A percentile compares a stretch with the other conserved stretches of the same genome.
These are phyloP conservation scores for Didymosphaeria variabile DNA, from an alignment of 2,329 filamentous ascomycete genomes.

Conservation along the genomic window DNA sequence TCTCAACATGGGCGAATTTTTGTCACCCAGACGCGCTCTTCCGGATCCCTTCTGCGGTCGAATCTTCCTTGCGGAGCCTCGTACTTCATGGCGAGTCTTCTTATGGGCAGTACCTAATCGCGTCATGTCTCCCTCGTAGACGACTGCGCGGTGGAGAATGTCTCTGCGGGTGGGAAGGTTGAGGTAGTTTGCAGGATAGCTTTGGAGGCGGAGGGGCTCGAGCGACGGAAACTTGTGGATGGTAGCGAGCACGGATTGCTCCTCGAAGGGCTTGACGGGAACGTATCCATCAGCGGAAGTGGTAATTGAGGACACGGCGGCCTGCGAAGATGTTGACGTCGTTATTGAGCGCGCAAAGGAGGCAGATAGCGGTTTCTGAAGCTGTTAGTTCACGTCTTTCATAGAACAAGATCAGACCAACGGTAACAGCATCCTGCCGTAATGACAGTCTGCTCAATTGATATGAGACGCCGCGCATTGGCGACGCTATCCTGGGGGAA, in stretches of 20 bases:
- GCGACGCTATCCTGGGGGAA: constrained; percentile 48
- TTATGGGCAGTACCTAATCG: constrained; percentile 75
- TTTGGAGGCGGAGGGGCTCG: constrained; percentile 80
- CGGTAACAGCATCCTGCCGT: constrained; percentile 50
- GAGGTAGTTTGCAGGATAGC: constrained; percentile 84
- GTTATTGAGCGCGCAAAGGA: constrained; percentile 41
- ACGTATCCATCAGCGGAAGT: constrained; percentile 52
- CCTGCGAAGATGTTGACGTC: constrained; percentile 64
- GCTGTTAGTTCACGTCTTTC: constrained; percentile 43
- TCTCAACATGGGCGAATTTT: constrained; percentile 80
- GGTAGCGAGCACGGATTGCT: constrained; percentile 75
- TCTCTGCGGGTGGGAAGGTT: constrained; percentile 87
- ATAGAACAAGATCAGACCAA: constrained; percentile 53
- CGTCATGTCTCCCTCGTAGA: constrained; percentile 90
- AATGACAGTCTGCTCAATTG: constrained; percentile 41
- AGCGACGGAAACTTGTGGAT: constrained; percentile 90
- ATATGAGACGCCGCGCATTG: constrained; percentile 46
- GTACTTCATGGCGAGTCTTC: constrained; percentile 73
- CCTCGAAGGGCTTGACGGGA: constrained; percentile 41
- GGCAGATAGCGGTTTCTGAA: constrained; percentile 37
- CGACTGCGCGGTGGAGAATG: constrained; percentile 88
- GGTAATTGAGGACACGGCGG: constrained; percentile 58
- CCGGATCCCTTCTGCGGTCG: constrained; percentile 88
- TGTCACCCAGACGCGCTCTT: constrained; percentile 78
- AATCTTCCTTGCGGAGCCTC: constrained; percentile 84